Percentiles rank a stretch among this genome's conserved stretches.
phyloP scores from a whole-genome alignment of 805 yeast species.

The Starmerella davenportii region DNA sequence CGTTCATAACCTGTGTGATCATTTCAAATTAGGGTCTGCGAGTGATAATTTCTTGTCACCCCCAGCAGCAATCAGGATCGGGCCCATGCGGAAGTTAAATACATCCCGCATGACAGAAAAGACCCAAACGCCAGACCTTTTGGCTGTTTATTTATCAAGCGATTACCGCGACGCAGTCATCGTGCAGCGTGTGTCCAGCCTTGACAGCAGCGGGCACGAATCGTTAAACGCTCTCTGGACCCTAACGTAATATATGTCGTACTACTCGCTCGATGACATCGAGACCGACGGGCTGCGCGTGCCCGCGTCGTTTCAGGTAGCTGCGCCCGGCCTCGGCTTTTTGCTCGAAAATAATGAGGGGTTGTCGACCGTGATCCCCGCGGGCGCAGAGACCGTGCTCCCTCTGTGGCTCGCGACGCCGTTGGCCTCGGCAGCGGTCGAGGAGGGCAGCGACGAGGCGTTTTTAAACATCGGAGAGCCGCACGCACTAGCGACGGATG shows the following conservation, averaged over 20 bases:
- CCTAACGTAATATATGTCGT: slow-evolving; percentile 14
- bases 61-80: too few species aligned
- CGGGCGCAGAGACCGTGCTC: slow-evolving; percentile 32
- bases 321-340: slow-evolving; percentile 77
- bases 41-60: too few species aligned
- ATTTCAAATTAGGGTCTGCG: too few species aligned
- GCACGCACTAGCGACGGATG: slow-evolving; percentile 42
- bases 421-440: slow-evolving; percentile 36
- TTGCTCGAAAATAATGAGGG: slow-evolving; percentile 38
- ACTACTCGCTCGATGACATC: slow-evolving; percentile 23
- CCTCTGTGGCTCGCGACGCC: slow-evolving; percentile 83
- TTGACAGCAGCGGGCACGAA: too few species aligned
- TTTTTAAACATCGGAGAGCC: slow-evolving; percentile 59
- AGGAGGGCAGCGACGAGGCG: slow-evolving; percentile 24
- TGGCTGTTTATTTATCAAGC: too few species aligned
- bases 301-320: slow-evolving; percentile 61
- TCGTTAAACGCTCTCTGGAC: too few species aligned
- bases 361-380: slow-evolving; percentile 1
- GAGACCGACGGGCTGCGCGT: slow-evolving; percentile 33
- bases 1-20: too few species aligned
- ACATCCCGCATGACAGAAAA: too few species aligned
- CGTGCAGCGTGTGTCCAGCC: too few species aligned
- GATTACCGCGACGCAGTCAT: too few species aligned
- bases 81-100: too few species aligned
- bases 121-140: too few species aligned